These are phyloP conservation scores for Exophiala sp. DNA, from an alignment of 2,329 filamentous ascomycete genomes.

Conservation along the genomic window DNA sequence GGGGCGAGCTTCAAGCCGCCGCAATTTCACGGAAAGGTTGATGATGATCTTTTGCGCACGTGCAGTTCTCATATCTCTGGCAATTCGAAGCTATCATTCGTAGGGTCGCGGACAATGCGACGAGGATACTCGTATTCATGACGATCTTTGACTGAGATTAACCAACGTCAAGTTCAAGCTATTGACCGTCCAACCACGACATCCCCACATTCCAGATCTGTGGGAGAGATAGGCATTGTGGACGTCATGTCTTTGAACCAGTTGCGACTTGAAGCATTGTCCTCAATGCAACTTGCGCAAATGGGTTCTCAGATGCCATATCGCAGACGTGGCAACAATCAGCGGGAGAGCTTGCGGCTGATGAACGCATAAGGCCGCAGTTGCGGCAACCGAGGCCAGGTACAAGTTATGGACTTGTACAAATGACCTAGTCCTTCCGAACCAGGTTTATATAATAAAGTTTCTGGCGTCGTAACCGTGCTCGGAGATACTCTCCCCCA, in stretches of 20 bases:
- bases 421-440: no score
- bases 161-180: constrained; percentile 2
- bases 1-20: constrained; percentile 10
- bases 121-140: not conserved
- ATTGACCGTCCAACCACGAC: constrained; percentile 9
- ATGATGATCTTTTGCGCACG: constrained; percentile 7
- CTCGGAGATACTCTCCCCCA: no score
- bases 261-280: not conserved
- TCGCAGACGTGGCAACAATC: no score
- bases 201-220: constrained; percentile 12
- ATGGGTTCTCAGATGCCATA: not conserved
- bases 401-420: no score
- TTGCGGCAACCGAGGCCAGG: no score
- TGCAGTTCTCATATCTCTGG: constrained; percentile 5
- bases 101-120: constrained; percentile 3
- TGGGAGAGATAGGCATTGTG: not conserved
- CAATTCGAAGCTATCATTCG: constrained; percentile 2
- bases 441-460: no score
- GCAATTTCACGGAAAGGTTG: constrained; percentile 15
- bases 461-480: no score
- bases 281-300: not conserved
- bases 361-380: no score
- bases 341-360: no score
- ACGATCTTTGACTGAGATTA: constrained; percentile 8
- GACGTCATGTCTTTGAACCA: not conserved